Evolutionary conservation across 176 grass and related monocot species (phyloP), one percentile per base, ranked within the genome.

Genomic region (Saccharum spontaneum): DNA sequence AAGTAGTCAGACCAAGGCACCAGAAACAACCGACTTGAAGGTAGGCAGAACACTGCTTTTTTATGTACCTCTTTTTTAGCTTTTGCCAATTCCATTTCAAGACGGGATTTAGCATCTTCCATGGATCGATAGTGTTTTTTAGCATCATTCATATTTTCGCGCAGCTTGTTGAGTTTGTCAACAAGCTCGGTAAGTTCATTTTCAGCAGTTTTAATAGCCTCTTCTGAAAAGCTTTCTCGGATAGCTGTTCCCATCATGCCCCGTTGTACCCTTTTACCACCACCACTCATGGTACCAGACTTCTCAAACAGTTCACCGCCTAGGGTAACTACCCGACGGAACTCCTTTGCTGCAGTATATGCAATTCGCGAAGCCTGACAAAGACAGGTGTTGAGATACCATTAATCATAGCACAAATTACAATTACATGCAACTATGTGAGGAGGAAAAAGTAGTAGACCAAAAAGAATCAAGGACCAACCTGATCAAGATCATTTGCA

Each of bases 231-330:
- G 44, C 91, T 94, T 77, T 90, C 85, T 83, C 78, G 82, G 62
- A 99, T 92, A 79, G 86, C 89, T 72, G 93, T 89, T 65, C 97
- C 84, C 91, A 99, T 99, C 86, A 92, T 91, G 77, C 97, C 97
- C 71, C 93, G 82, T 72, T 87, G 59, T 40, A 84, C 83, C 76
- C 84, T 99, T 62, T 80, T 79, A n/a, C 91, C 97, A 67, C 97
- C 97, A 60, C 97, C 97, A 28, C 89, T 96, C 93, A 99, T 99
- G 61, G 97, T 94, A 83, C 97, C 97, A 68, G 93, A 94, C 78
- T 78, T 86, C 86, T 99, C 97, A 88, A 96, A 90, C 77, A 99
- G 88, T 73, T 92, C 97, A 79, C 97, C 97, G 4, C 92, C 84
- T 1, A 96, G 88, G 39, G 97, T 99, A 64, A 99, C 97, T 57